Conservation (phyloP, 805 yeast species). For the Wickerhamiella allomyrinae region DNA sequence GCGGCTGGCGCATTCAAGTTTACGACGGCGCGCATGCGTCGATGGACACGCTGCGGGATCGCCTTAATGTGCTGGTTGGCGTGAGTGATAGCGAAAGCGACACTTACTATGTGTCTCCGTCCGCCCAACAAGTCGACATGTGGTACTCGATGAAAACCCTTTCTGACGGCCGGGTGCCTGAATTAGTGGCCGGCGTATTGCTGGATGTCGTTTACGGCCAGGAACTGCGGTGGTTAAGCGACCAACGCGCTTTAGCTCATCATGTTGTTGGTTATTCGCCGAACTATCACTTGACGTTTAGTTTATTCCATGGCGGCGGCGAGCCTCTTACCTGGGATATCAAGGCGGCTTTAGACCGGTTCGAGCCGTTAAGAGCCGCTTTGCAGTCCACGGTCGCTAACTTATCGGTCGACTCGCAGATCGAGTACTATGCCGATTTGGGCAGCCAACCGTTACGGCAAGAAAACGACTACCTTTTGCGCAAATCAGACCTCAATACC, state of each 20-base stretch:
- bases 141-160: constrained; percentile 33
- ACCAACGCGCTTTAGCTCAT: constrained; percentile 13
- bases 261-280: constrained; percentile 46
- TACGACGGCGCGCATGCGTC: constrained; percentile 16
- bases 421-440: constrained; percentile 49
- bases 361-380: constrained; percentile 41
- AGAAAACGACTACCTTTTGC: constrained; percentile 26
- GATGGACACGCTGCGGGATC: constrained; percentile 11
- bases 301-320: constrained; percentile 48
- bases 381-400: constrained; percentile 45
- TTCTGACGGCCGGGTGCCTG: constrained; percentile 48
- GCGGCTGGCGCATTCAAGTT: constrained; percentile 22
- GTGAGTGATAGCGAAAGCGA: constrained; percentile 28
- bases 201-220: constrained; percentile 32
- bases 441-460: constrained; percentile 11
- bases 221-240: constrained; percentile 27
- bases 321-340: constrained; percentile 62
- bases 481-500: constrained; percentile 47
- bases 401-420: constrained; percentile 65
- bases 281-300: constrained; percentile 58
- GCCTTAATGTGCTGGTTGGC: constrained; percentile 28
- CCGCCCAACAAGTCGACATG: constrained; percentile 28
- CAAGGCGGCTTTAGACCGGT: constrained; percentile 35
- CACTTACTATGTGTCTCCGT: constrained; percentile 32
- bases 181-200: constrained; percentile 39